Base-by-base conservation (phyloP, 208 protist genomes). In the Trichomonas gallinae region DNA sequence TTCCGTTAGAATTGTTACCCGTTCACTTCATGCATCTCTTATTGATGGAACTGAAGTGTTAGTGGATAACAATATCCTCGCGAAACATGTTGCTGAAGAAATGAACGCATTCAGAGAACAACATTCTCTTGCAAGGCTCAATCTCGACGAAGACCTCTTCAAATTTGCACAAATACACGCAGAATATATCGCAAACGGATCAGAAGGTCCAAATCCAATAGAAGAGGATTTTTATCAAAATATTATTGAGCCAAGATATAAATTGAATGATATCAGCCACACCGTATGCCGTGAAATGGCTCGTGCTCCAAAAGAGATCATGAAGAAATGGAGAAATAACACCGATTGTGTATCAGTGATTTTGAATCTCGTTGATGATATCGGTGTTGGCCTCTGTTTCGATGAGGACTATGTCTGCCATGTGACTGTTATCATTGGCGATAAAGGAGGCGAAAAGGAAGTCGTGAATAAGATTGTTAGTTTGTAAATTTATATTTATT, bases 261-360 rank as follows among this genome's bases (percentile, higher is more conserved):
- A 46, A 46, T 34, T 40, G 23, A 89, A 11, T 31, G 83, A 89
- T 89, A 89, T 89, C 13, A 44, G 34, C 15, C 83, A 89, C 46
- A 46, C 38, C 0, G 4, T 8, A 0, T 89, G 83, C 40, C 31
- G 38, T 89, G 83, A 89, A 89, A 89, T 89, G 40, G 21, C 34
- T 45, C 3, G 83, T 17, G 83, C 83, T 31, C 83, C 83, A 31
- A 89, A 89, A 15, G 34, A 31, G 8, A 26, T 89, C 23, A 89
- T 89, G 83, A 40, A 34, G 38, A 89, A 89, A 89, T 89, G 83
- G 83, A 89, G 83, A 89, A 89, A 89, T 89, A 89, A 89, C 40
- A 26, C 17, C 13, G 83, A 89, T 89, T 89, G 83, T 17, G 38
- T 89, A 17, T 89, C 83, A 17, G 83, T 89, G 45, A 11, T 89